A percentile compares a stretch with the other conserved stretches of the same genome.
Evolutionary conservation across 2,329 filamentous ascomycete species (phyloP).

Genomic region (Trichoderma breve): DNA sequence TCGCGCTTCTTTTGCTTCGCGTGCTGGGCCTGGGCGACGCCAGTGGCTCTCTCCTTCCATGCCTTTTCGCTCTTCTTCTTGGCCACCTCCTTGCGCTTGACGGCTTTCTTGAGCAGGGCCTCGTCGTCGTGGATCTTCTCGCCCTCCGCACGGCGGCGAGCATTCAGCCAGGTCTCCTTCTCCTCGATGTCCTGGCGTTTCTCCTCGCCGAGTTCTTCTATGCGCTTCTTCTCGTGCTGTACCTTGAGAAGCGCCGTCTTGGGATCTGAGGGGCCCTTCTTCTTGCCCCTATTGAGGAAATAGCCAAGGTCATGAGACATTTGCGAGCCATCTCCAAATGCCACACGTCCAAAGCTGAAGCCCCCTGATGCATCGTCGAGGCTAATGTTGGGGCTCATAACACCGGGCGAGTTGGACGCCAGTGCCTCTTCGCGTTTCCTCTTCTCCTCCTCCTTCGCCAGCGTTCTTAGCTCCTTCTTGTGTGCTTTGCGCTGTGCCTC

Average conservation of each 20-base stretch:
- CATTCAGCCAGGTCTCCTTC: constrained; percentile 92
- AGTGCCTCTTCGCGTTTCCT: constrained; percentile 61
- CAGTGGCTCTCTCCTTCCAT: constrained; percentile 72
- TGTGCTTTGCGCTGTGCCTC: constrained; percentile 81
- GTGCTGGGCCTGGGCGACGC: constrained; percentile 72
- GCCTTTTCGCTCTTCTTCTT: constrained; percentile 92
- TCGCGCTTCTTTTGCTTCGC: constrained; percentile 80
- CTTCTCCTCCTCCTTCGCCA: constrained; percentile 79
- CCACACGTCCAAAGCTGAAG: constrained; percentile 88
- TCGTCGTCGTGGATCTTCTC: constrained; percentile 88
- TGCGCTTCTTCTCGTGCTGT: constrained; percentile 79
- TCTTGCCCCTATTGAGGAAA: constrained; percentile 54
- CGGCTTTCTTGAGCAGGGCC: constrained; percentile 82
- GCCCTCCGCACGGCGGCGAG: constrained; percentile 83
- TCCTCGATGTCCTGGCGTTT: constrained; percentile 86
- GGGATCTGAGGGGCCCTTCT: constrained; percentile 79
- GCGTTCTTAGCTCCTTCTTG: constrained; percentile 79
- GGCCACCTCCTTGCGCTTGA: constrained; percentile 85
- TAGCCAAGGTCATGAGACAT: constrained; percentile 71
- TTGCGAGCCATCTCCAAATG: constrained; percentile 81
- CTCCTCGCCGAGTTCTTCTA: constrained; percentile 70
- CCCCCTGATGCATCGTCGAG: constrained; percentile 56
- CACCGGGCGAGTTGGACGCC: constrained; percentile 59
- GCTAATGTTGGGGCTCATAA: constrained; percentile 56
- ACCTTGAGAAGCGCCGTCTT: constrained; percentile 82